Base-by-base conservation (phyloP, 495 filamentous ascomycete genomes). In the Aspergillus campestris region DNA sequence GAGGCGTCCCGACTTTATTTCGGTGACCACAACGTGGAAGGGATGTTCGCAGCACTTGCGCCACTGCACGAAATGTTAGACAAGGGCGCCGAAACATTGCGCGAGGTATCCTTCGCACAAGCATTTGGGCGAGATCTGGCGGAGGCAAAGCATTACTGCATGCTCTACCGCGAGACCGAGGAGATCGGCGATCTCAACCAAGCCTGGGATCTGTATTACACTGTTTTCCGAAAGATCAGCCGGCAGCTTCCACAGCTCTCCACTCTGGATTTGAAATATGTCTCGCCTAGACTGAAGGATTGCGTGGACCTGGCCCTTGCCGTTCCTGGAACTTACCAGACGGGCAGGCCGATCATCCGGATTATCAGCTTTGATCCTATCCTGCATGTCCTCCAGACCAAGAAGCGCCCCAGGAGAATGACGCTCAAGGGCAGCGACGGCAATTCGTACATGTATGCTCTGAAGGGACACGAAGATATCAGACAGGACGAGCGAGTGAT, bases 401-500 rank as follows among this genome's bases (percentile, higher is more conserved):
- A 99, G 66, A 94, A 99, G 59, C 80, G 90, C 28, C 92, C 92
- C 4, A 77, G 92, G 41, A 90, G 91, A 61, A 78, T 97, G 52
- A 89, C 82, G 36, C 80, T 94, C 47, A 81, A 82, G 57, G 92
- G 90, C 31, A 92, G 83, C 55, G 94, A 96, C 56, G 92, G 91
- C 44, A 79, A 70, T 38, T 73, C 77, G 9, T 95, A 97, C 68
- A 82, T 86, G 40, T 95, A 94, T 68, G 56, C 80, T 15, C 74
- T 99, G 56, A 99, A 99, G 68, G 92, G 92, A 8, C 94, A 97
- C 54, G 92, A 99, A 68, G 92, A 99, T 71, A 96, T 96, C 51
- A 80, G 92, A 45, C 92, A 99, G 67, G 92, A 99, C 58, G 92
- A 99, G 61, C 84, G 92, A 67, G 91, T 97, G 43, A 99, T 99